A percentile compares a stretch with the other conserved stretches of the same genome.
phyloP scores from a whole-genome alignment of 805 yeast genomes.

The Spathaspora gorwiae region DNA sequence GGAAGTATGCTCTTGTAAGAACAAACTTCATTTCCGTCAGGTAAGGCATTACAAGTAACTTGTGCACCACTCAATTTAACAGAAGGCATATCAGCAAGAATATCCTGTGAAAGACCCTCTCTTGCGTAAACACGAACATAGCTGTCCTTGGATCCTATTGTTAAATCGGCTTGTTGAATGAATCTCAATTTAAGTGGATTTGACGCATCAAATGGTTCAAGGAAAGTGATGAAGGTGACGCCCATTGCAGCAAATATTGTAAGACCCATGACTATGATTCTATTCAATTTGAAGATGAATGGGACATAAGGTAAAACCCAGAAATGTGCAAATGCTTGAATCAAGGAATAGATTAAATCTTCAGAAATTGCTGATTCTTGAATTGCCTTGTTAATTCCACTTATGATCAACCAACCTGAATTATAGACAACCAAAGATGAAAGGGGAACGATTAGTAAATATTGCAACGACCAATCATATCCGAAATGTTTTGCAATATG shows the following conservation, averaged over 20 bases:
- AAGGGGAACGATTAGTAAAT: constrained; percentile 61
- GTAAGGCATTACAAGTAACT: constrained; percentile 30
- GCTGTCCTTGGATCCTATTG: constrained; percentile 22
- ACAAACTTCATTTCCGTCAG: constrained; percentile 52
- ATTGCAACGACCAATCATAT: constrained; percentile 82
- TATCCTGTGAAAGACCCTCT: constrained; percentile 39
- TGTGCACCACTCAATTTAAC: constrained; percentile 32
- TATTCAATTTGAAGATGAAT: constrained; percentile 64
- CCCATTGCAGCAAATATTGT: constrained; percentile 33
- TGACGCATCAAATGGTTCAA: constrained; percentile 54
- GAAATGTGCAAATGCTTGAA: constrained; percentile 24
- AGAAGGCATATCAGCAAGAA: constrained; percentile 63
- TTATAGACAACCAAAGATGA: constrained; percentile 52
- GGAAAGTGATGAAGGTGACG: constrained; percentile 31
- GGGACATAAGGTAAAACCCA: constrained; percentile 54
- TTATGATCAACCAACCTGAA: constrained; percentile 51
- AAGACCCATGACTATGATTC: constrained; percentile 41
- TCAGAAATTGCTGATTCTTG: constrained; percentile 58
- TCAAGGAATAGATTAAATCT: constrained; percentile 22
- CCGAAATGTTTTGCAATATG: constrained; percentile 26
- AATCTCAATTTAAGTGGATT: constrained; percentile 73
- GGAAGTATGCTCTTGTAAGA: constrained; percentile 48
- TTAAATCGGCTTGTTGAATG: constrained; percentile 55
- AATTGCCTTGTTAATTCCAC: constrained; percentile 64
- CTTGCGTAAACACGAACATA: constrained; percentile 49